Conservation (phyloP, 2,329 filamentous ascomycete species). For the Mycogone perniciosa region DNA sequence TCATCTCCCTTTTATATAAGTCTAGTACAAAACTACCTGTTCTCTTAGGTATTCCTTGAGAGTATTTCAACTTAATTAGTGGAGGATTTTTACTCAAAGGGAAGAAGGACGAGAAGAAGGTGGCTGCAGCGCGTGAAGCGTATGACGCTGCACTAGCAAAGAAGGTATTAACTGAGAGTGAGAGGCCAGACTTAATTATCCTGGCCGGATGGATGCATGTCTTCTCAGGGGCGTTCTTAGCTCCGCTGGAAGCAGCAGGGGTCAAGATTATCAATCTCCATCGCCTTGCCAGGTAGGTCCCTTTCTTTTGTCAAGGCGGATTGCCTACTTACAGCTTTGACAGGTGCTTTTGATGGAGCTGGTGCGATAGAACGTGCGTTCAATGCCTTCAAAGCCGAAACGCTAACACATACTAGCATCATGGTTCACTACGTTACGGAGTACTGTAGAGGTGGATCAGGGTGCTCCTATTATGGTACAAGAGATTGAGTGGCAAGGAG, state of each 20-base stretch:
- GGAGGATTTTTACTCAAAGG: constrained; percentile 55
- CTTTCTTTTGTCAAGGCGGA: not conserved
- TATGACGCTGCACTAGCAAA: constrained; percentile 73
- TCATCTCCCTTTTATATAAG: no score
- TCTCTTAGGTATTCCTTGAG: constrained; percentile 56
- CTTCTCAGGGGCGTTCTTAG: constrained; percentile 62
- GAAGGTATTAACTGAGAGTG: constrained; percentile 50
- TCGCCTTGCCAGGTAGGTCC: constrained; percentile 42
- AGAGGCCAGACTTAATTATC: constrained; percentile 67
- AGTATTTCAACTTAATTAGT: constrained; percentile 74
- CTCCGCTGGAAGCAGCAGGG: constrained; percentile 54
- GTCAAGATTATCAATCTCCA: constrained; percentile 78
- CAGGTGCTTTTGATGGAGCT: constrained; percentile 68
- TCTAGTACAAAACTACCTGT: no score
- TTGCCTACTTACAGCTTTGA: constrained; percentile 1
- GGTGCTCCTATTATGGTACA: constrained; percentile 38
- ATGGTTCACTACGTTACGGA: constrained; percentile 91
- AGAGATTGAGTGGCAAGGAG: constrained; percentile 64
- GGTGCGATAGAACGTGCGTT: constrained; percentile 73
- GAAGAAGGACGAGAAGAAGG: constrained; percentile 51
- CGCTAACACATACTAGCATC: constrained; percentile 67
- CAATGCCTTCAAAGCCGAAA: constrained; percentile 58
- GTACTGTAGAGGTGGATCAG: constrained; percentile 36
- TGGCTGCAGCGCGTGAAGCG: constrained; percentile 52
- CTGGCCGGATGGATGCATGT: constrained; percentile 88